Percentiles rank a stretch among this genome's conserved stretches.
Conservation (phyloP, 148 eudicot species). For the Simmondsia chinensis region DNA sequence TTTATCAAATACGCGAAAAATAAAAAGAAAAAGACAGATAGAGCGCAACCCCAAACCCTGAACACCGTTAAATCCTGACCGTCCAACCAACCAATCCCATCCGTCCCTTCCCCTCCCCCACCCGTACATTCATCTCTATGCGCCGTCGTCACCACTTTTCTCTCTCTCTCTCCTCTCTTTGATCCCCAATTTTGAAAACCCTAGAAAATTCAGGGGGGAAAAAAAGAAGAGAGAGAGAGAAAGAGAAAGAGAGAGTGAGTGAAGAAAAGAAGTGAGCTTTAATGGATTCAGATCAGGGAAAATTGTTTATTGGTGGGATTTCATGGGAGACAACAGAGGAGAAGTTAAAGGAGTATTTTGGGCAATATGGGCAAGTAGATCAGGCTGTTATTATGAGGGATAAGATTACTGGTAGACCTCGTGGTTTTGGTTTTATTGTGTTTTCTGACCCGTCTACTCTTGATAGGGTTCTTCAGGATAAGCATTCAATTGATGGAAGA, state of each 20-base stretch:
- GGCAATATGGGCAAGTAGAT: constrained; percentile 59
- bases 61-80: no score
- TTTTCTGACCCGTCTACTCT: constrained; percentile 74
- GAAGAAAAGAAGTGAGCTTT: no score
- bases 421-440: constrained; percentile 86
- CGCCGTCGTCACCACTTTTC: no score
- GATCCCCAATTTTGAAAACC: no score
- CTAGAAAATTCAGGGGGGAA: no score
- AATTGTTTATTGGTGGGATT: constrained; percentile 84
- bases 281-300: constrained; percentile 93
- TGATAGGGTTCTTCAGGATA: constrained; percentile 72
- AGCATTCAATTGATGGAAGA: constrained; percentile 72
- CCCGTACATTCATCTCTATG: no score
- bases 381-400: constrained; percentile 79
- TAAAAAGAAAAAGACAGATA: no score
- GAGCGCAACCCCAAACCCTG: no score
- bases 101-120: no score
- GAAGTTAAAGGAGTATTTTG: constrained; percentile 64
- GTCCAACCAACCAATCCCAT: no score
- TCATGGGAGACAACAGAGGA: constrained; percentile 91
- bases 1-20: no score
- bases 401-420: constrained; percentile 56
- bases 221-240: neutral
- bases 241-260: neutral
- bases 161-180: no score